Conservation (phyloP, 129 eudicot genomes). For the Saposhnikovia divaricata region DNA sequence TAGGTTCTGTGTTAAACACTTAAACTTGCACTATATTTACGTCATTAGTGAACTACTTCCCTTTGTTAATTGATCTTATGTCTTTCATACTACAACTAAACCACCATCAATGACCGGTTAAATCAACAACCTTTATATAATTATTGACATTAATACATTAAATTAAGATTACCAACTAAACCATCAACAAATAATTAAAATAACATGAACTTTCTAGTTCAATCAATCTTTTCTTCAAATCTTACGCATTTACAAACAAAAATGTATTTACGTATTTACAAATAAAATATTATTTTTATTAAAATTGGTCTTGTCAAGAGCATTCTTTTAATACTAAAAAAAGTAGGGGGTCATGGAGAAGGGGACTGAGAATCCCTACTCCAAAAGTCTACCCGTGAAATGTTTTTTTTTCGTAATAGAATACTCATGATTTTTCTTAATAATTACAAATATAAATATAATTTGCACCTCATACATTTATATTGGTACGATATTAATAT, state of each 20-base stretch:
- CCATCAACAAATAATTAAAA: neutral
- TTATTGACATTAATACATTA: neutral
- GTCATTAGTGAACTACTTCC: neutral
- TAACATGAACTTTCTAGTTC: neutral
- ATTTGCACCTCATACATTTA: no score
- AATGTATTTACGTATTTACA: no score
- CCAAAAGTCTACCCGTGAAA: no score
- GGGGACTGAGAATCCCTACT: no score
- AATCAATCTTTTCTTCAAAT: neutral
- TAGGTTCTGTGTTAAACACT: neutral
- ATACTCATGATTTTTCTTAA: no score
- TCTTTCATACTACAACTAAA: neutral
- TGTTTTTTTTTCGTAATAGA: no score
- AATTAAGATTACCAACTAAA: neutral
- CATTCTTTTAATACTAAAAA: no score
- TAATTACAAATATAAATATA: no score
- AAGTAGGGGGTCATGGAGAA: no score
- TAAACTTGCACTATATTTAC: neutral
- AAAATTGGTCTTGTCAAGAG: no score
- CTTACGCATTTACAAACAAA: neutral
- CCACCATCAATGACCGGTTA: neutral
- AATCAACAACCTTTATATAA: neutral
- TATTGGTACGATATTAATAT: no score
- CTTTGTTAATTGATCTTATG: neutral
- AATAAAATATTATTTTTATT: no score